phyloP scores from a whole-genome alignment of 257 asterid genomes.

The Forsythia viridissima region DNA sequence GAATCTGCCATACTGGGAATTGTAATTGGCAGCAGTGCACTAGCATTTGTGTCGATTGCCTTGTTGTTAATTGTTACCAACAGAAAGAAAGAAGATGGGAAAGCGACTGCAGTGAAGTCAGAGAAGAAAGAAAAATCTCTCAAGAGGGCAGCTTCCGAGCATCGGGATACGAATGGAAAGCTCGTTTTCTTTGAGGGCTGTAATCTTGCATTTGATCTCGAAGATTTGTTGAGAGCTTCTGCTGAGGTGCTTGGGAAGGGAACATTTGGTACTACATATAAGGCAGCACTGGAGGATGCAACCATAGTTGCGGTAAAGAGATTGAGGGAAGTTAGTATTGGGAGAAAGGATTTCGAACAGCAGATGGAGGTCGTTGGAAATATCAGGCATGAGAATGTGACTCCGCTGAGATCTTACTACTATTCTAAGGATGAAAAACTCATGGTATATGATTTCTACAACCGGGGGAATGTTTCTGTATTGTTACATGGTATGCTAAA shows the following conservation, averaged over 20 bases:
- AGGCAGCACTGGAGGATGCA: conserved; percentile 73
- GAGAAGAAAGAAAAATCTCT: conserved; percentile 33
- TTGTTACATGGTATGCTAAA: conserved; percentile 44
- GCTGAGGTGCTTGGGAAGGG: conserved; percentile 91
- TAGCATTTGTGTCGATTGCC: conserved; percentile 40
- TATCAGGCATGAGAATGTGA: conserved; percentile 57
- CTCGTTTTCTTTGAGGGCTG: conserved; percentile 60
- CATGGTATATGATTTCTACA: conserved; percentile 64
- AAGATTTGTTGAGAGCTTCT: conserved; percentile 80
- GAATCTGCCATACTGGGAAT: conserved; percentile 39
- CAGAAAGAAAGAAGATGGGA: conserved; percentile 22
- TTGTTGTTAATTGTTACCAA: conserved; percentile 34
- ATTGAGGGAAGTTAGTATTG: conserved; percentile 60
- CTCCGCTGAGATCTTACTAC: conserved; percentile 67
- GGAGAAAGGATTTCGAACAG: conserved; percentile 67
- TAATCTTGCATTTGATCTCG: conserved; percentile 69
- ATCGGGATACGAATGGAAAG: conserved; percentile 40
- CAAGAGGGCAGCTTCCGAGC: conserved; percentile 35
- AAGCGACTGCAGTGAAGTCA: background rate
- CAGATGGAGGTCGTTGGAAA: conserved; percentile 71
- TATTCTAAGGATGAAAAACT: conserved; percentile 84
- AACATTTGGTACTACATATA: conserved; percentile 64
- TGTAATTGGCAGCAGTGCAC: conserved; percentile 41
- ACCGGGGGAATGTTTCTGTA: conserved; percentile 40
- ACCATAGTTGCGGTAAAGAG: conserved; percentile 67